Evolutionary conservation across 257 asterid species (phyloP).

Genomic region (Nemophila menziesii): DNA sequence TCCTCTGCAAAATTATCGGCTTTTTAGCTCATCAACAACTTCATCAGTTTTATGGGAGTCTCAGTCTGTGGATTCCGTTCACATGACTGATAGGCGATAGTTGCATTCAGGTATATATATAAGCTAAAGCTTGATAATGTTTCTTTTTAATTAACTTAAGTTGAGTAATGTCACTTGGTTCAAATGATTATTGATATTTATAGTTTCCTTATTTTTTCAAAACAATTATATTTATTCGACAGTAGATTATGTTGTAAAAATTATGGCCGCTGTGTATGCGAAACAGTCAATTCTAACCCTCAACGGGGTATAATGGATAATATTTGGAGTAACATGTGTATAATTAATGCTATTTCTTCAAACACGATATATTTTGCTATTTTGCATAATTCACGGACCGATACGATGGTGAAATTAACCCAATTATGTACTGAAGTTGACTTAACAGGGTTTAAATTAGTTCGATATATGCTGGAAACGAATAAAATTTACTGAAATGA

Average conservation of each 20-base stretch:
- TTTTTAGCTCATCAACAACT: constrained; percentile 27
- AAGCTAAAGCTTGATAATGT: not conserved
- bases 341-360: too few relatives aligned
- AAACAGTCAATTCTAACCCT: too few relatives aligned
- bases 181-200: not conserved
- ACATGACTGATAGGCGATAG: not conserved
- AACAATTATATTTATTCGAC: too few relatives aligned
- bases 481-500: constrained; percentile 2
- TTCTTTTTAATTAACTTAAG: not conserved
- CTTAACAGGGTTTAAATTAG: not conserved
- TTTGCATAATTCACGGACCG: too few relatives aligned
- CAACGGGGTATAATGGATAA: too few relatives aligned
- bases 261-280: too few relatives aligned
- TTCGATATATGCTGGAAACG: constrained; percentile 3
- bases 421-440: too few relatives aligned
- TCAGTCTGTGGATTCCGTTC: constrained; percentile 1
- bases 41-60: constrained; percentile 36
- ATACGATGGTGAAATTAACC: too few relatives aligned
- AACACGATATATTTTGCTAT: too few relatives aligned
- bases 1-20: constrained; percentile 54
- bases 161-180: not conserved
- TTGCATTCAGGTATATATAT: not conserved
- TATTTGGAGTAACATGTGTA: too few relatives aligned
- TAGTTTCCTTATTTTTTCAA: not conserved
- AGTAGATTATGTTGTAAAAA: too few relatives aligned